Conservation (phyloP, 2,329 filamentous ascomycete species). For the Nigrospora oryzae region DNA sequence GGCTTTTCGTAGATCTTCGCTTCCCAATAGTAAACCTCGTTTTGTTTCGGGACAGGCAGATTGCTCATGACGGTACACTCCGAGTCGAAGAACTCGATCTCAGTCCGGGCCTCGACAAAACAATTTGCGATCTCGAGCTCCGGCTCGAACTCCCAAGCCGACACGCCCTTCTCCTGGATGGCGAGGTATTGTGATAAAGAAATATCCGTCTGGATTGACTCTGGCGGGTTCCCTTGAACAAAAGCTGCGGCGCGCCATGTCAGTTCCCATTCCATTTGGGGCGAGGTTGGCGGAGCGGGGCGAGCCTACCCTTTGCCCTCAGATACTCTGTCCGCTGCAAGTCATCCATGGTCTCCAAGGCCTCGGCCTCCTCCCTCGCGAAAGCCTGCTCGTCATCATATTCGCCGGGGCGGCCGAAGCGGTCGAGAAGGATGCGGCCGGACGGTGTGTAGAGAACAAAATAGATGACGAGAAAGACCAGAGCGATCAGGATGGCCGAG, state of each 20-base stretch:
- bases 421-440: conserved; percentile 86
- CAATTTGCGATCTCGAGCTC: conserved; percentile 98
- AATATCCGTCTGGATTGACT: conserved; percentile 93
- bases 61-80: conserved; percentile 98
- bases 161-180: conserved; percentile 99
- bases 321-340: conserved; percentile 83
- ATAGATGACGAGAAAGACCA: conserved; percentile 76
- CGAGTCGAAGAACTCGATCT: conserved; percentile 98
- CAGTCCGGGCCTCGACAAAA: conserved; percentile 91
- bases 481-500: conserved; percentile 74
- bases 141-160: conserved; percentile 99
- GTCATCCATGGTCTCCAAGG: conserved; percentile 92
- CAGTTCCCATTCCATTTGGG: background rate
- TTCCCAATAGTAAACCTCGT: conserved; percentile 99
- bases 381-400: conserved; percentile 98
- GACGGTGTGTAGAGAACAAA: conserved; percentile 87
- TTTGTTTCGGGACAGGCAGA: conserved; percentile 93
- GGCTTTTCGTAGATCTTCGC: conserved; percentile 98
- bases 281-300: background rate
- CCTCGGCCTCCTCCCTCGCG: conserved; percentile 86
- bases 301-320: conserved; percentile 74
- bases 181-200: conserved; percentile 95
- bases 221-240: conserved; percentile 85
- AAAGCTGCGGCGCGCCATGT: conserved; percentile 54
- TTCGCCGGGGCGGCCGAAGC: conserved; percentile 86